These are phyloP conservation scores for Neurospora discreta DNA, from an alignment of 495 filamentous ascomycete species.

Conservation along the genomic window DNA sequence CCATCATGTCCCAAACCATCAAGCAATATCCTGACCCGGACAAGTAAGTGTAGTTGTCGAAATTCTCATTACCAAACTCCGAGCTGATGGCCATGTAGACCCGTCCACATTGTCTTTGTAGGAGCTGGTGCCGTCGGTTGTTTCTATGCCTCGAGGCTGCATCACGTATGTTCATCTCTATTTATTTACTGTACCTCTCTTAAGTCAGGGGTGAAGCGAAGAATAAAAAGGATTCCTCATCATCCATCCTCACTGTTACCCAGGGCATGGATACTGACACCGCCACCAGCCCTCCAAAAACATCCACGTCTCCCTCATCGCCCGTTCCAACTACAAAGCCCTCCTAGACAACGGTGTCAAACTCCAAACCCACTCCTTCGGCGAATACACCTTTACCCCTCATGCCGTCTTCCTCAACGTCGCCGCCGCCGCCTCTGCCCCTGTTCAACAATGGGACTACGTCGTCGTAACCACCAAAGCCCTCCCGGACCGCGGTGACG, in stretches of 20 bases:
- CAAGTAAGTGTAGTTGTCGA: constrained; percentile 6
- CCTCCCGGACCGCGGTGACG: constrained; percentile 39
- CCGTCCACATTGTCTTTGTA: constrained; percentile 42
- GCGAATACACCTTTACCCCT: constrained; percentile 41
- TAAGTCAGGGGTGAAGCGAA: background rate
- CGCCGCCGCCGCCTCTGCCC: constrained; percentile 20
- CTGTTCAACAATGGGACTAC: constrained; percentile 39
- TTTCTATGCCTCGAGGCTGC: constrained; percentile 47
- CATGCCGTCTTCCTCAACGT: constrained; percentile 36
- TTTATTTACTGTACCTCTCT: background rate
- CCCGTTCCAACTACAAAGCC: constrained; percentile 44
- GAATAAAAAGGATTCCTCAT: background rate
- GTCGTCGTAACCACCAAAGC: constrained; percentile 50
- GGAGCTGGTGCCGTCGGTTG: constrained; percentile 49
- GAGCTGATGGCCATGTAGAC: constrained; percentile 17
- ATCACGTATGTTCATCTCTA: constrained; percentile 26
- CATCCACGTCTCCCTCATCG: constrained; percentile 37
- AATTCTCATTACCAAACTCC: background rate
- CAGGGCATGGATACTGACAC: background rate
- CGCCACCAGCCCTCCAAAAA: constrained; percentile 25
- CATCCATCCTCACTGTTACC: background rate
- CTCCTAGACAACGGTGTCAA: constrained; percentile 35
- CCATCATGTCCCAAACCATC: constrained; percentile 10
- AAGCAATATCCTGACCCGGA: constrained; percentile 12
- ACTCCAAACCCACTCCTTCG: constrained; percentile 41